Conservation (phyloP, 257 asterid species). For the Anisodus tanguticus region DNA sequence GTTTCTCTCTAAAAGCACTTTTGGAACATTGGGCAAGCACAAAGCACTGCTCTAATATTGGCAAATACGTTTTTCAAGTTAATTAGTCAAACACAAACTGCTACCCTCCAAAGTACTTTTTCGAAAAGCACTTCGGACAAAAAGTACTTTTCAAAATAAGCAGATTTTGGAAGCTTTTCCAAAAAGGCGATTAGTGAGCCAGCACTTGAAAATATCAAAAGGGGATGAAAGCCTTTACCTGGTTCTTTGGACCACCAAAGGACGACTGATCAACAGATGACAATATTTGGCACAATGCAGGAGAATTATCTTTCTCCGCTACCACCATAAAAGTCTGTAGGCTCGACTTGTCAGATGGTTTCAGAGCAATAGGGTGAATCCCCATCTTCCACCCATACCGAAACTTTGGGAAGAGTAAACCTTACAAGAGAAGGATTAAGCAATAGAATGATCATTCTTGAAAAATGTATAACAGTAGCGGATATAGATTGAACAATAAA, state of each 20-base stretch:
- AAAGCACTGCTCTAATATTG: no score
- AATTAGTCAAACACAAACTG: no score
- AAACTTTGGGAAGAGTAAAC: slow-evolving; percentile 73
- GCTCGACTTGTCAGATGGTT: slow-evolving; percentile 50
- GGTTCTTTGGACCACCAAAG: slow-evolving; percentile 50
- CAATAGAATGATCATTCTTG: slow-evolving; percentile 29
- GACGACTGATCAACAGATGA: slow-evolving; percentile 52
- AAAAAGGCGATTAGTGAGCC: background rate
- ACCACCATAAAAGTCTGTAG: slow-evolving; percentile 84
- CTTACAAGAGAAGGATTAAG: slow-evolving; percentile 46
- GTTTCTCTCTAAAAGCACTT: no score
- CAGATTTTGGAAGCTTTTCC: no score
- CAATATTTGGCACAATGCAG: slow-evolving; percentile 56
- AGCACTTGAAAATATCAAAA: background rate
- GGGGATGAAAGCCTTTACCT: slow-evolving; percentile 51
- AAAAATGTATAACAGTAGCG: background rate
- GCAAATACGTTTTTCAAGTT: no score
- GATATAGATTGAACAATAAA: slow-evolving; percentile 1
- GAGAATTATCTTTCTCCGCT: slow-evolving; percentile 64
- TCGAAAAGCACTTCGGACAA: no score
- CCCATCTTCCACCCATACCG: slow-evolving; percentile 92
- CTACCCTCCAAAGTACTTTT: no score
- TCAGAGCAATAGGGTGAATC: slow-evolving; percentile 61
- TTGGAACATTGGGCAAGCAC: no score
- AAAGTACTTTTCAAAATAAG: no score